Base-by-base conservation (phyloP, 257 asterid genomes). In the Solanum chilense region DNA sequence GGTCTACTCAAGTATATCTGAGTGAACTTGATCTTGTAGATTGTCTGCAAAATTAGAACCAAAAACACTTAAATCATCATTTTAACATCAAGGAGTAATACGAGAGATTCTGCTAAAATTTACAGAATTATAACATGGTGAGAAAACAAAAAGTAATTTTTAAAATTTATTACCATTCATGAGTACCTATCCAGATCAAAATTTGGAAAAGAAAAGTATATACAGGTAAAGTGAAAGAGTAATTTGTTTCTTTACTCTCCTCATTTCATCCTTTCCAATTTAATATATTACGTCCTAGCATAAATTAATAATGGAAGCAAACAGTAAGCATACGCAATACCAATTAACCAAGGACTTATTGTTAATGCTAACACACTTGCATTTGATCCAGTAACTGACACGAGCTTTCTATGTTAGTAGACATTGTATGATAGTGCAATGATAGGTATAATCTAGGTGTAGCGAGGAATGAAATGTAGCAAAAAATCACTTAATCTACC, bases 1-100 rank as follows among this genome's bases (percentile, higher is more conserved):
- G 99, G 99, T 87, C 96, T 97, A 90, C 99, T 97, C 87, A 97
- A 93, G 86, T 97, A 96, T 88, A 97, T 97, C 91, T 97, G 99
- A 83, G 98, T 98, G 25, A 97, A 97, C 87, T 93, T 91, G 71
- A 97, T 97, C 93, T 94, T 95, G 87, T 94, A 96, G 12, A 94
- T 92, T n/a, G 98, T 97, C 99, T 97, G 96, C 92, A 89, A 85
- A 58, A 90, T 87, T 84, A 84, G 85, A 81, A 81, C 85, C 45
- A 49, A 81, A 18, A 10, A 81, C 31, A 49, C 10, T 81, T 49
- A 0, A 31, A 10, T 49, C 85, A 81, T 31, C 85, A 81, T 49
- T 81, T 81, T 20, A 31, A 52, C 29, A 3, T 18, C 45, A 29
- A 81, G 29, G 35, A 11, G 31, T 81, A 81, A 18, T 3, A 0